A percentile compares a stretch with the other conserved stretches of the same genome.
These are phyloP conservation scores for Entomortierella lignicola DNA, from an alignment of 192 early-diverging fungal genomes.

Conservation along the genomic window DNA sequence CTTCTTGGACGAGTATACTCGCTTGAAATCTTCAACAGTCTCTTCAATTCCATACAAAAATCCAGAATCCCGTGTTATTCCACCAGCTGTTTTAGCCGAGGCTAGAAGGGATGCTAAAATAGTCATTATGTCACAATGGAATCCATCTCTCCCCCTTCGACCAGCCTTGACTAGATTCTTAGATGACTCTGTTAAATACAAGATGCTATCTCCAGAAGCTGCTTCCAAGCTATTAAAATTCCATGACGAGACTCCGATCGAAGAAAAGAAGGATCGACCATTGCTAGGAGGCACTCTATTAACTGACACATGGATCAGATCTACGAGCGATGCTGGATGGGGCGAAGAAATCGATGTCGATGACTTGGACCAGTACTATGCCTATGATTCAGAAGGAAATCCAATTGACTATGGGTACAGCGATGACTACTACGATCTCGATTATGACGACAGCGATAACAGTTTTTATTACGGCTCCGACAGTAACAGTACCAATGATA, in stretches of 20 bases:
- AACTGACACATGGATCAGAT: not conserved
- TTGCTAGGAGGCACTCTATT: not conserved
- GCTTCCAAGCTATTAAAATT: not conserved
- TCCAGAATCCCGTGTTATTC: not conserved
- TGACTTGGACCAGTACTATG: not conserved
- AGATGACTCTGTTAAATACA: not conserved
- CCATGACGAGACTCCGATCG: not conserved
- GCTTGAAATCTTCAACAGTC: not conserved
- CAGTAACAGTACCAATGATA: too few relatives aligned
- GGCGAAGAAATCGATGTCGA: not conserved
- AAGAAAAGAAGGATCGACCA: not conserved
- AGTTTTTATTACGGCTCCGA: too few relatives aligned
- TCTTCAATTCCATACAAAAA: not conserved
- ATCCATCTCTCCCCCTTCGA: not conserved
- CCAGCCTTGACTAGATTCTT: not conserved
- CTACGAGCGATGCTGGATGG: not conserved
- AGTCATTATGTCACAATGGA: not conserved
- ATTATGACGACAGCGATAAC: not conserved
- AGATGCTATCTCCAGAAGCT: not conserved
- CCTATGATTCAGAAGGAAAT: not conserved
- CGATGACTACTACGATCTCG: not conserved
- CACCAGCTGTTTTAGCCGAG: not conserved
- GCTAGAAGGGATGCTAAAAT: not conserved
- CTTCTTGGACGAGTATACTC: slow-evolving; percentile 16
- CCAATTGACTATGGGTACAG: not conserved